Percentiles rank a stretch among this genome's conserved stretches.
These are phyloP conservation scores for Fusarium fujikuroi DNA, from an alignment of 2,329 filamentous ascomycete genomes.

Conservation along the genomic window DNA sequence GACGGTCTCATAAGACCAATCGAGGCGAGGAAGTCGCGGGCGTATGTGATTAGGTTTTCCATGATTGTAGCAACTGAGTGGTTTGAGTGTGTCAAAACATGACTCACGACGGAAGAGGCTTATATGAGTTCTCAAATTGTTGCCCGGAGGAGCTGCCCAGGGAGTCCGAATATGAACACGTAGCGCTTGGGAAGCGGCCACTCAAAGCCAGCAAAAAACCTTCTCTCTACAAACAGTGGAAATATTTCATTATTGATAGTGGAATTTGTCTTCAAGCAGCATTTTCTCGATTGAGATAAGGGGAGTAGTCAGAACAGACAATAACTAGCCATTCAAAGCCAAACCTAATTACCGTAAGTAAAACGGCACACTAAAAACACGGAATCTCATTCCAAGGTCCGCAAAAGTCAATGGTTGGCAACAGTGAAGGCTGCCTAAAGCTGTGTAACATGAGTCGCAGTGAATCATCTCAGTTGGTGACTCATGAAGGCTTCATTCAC, in stretches of 20 bases:
- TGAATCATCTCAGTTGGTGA: not conserved
- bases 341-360: not conserved
- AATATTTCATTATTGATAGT: too few relatives aligned
- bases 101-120: not conserved
- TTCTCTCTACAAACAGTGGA: not conserved
- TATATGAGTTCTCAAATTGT: not conserved
- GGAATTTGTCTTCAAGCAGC: not conserved
- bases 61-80: not conserved
- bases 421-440: not conserved
- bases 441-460: not conserved
- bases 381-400: rapidly evolving
- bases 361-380: too few relatives aligned
- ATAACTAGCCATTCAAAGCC: too few relatives aligned
- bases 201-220: rapidly evolving
- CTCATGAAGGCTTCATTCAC: not conserved
- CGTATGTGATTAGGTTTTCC: not conserved
- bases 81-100: rapidly evolving
- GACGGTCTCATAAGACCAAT: not conserved
- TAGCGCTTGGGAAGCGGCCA: not conserved
- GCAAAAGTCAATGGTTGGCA: not conserved
- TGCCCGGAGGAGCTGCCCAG: not conserved
- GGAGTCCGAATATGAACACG: not conserved
- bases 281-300: not conserved
- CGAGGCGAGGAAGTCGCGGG: not conserved
- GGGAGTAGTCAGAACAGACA: too few relatives aligned